Conservation (phyloP, 345 rosid species). For the Citropsis articulata region DNA sequence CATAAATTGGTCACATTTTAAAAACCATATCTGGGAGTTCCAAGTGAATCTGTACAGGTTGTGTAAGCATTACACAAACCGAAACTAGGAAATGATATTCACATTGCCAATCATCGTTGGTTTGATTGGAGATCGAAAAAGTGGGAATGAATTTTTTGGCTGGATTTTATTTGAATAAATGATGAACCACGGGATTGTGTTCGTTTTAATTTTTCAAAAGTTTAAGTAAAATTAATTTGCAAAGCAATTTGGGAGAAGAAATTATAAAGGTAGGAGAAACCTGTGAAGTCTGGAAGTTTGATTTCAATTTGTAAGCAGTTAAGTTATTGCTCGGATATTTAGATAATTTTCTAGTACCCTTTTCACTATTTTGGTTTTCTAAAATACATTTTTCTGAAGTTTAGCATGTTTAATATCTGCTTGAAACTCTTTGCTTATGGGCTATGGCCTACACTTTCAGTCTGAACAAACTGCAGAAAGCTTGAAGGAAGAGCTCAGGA, state of each 20-base stretch:
- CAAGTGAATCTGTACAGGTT: background rate
- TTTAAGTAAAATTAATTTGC: background rate
- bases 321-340: background rate
- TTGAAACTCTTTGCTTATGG: conserved; percentile 3
- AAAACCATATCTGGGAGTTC: background rate
- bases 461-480: conserved; percentile 71
- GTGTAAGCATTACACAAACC: background rate
- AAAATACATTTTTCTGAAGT: background rate
- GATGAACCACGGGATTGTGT: background rate
- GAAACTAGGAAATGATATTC: background rate
- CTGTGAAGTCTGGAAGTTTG: background rate
- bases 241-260: background rate
- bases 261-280: background rate
- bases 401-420: background rate
- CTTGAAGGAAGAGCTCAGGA: conserved; percentile 79
- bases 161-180: background rate
- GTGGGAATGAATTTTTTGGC: background rate
- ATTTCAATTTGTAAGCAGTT: background rate
- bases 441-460: conserved; percentile 32
- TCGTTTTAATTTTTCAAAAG: background rate
- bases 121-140: background rate
- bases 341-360: background rate
- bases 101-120: background rate
- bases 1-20: background rate
- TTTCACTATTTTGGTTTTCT: background rate